A percentile compares a stretch with the other conserved stretches of the same genome.
Evolutionary conservation across 805 yeast species (phyloP).

Genomic region (Candida saitoana): DNA sequence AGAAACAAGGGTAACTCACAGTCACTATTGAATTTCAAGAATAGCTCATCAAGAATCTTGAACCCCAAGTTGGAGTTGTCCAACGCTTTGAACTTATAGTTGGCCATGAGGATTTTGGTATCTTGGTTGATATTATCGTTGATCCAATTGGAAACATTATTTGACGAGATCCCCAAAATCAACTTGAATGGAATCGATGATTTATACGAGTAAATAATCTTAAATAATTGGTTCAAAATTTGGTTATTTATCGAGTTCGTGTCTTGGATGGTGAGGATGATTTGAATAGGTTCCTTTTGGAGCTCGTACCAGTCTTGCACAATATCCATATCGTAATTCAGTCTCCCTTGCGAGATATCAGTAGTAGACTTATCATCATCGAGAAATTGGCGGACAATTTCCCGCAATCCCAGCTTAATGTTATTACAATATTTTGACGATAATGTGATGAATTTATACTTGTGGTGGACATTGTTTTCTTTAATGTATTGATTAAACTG

Average conservation of each 20-base stretch:
- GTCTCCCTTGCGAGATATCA: conserved; percentile 16
- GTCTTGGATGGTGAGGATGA: conserved; percentile 27
- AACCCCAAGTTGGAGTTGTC: conserved; percentile 31
- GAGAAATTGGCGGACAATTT: conserved; percentile 29
- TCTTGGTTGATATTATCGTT: conserved; percentile 29
- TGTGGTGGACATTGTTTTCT: too few species aligned
- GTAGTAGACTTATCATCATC: conserved; percentile 9
- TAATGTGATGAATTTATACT: conserved; percentile 23
- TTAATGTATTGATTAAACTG: conserved; percentile 24
- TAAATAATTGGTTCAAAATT: conserved; percentile 32
- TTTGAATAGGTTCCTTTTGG: neutral
- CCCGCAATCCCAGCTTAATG: conserved; percentile 30
- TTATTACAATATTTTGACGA: conserved; percentile 31
- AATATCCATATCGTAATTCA: conserved; percentile 34
- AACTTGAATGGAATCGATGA: conserved; percentile 27
- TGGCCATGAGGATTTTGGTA: conserved; percentile 22
- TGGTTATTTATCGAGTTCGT: conserved; percentile 31
- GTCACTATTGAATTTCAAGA: conserved; percentile 22
- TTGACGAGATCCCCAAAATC: conserved; percentile 34
- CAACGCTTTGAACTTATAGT: conserved; percentile 29
- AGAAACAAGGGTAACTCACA: conserved; percentile 13
- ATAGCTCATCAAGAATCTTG: conserved; percentile 29
- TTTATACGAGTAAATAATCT: conserved; percentile 24
- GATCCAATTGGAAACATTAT: conserved; percentile 35
- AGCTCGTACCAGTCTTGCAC: conserved; percentile 27